Base-by-base conservation (phyloP, 495 filamentous ascomycete genomes). In the Aspergillus conjunctus region DNA sequence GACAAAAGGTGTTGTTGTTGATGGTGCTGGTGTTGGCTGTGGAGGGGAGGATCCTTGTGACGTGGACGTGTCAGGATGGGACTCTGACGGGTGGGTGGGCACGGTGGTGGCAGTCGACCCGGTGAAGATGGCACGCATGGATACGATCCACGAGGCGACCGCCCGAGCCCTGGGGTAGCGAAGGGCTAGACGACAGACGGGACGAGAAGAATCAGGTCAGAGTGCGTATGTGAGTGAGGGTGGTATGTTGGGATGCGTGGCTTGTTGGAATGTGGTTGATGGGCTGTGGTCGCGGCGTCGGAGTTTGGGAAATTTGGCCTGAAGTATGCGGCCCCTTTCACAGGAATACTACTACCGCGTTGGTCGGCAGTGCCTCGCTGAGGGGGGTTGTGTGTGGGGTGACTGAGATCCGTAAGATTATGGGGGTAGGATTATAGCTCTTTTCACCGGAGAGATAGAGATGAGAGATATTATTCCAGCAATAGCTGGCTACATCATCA, bases 121-220 rank as follows among this genome's bases (percentile, higher is more conserved):
- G 66, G 71, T 63, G 65, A 68, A 70, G 66, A 74, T 72, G 68
- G 76, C 75, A 72, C 72, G 77, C 75, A 79, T 80, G 68, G 71
- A 66, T 71, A 67, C 62, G 66, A 62, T 61, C 50, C 66, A 64
- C 62, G 58, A 62, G 62, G 60, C 60, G 51, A 57, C 57, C 57
- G 56, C 59, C 55, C 64, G 60, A 59, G 60, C 54, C 58, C 62
- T 60, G 54, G 51, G 22, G 17, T 11, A 34, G 43, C 51, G 37
- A 43, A 59, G 51, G 55, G 52, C 58, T 61, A 58, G 53, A 54
- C 12, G 30, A 32, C 49, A 32, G 21, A 51, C 10, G 10, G n/a
- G 30, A 32, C 21, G 17, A 21, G 14, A 31, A 48, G 15, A 20
- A 10, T 37, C 21, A 49, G 48, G 17, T 14, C 1, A 49, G 50